These are phyloP conservation scores for Avena eriantha DNA, from an alignment of 176 grass and related monocot species.

Conservation along the genomic window DNA sequence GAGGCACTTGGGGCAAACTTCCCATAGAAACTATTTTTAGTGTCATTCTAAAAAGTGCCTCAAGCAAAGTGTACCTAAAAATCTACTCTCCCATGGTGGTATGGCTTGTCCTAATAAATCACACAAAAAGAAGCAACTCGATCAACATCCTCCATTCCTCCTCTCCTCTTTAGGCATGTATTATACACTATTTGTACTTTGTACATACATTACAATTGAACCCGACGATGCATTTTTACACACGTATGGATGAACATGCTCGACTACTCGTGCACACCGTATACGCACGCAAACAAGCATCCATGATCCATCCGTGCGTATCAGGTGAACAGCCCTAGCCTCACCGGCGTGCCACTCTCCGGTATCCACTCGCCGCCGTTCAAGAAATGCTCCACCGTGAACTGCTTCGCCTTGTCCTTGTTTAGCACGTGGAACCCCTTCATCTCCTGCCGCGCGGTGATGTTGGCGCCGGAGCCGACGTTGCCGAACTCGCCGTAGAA, in stretches of 20 bases:
- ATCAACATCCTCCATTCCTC: too few relatives aligned
- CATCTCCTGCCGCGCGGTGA: conserved; percentile 42
- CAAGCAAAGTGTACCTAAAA: too few relatives aligned
- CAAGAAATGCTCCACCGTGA: conserved; percentile 75
- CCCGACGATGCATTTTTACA: neutral
- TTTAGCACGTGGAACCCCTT: conserved; percentile 62
- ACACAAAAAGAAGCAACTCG: too few relatives aligned
- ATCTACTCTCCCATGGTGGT: too few relatives aligned
- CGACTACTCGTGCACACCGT: neutral
- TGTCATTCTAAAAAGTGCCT: too few relatives aligned
- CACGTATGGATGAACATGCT: neutral
- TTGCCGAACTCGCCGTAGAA: conserved; percentile 81
- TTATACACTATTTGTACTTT: too few relatives aligned
- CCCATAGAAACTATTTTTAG: too few relatives aligned
- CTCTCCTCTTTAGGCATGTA: too few relatives aligned
- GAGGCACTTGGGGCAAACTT: too few relatives aligned
- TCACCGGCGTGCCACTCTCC: conserved; percentile 68
- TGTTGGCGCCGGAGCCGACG: conserved; percentile 54
- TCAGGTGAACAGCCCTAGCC: conserved; percentile 52
- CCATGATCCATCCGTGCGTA: neutral
- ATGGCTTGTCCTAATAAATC: too few relatives aligned
- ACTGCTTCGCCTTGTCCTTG: conserved; percentile 56
- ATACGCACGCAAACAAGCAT: neutral
- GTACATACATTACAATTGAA: neutral
- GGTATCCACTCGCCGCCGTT: conserved; percentile 80